Conservation (phyloP, 768 basidiomycete species). For the Suillus hirtellus region DNA sequence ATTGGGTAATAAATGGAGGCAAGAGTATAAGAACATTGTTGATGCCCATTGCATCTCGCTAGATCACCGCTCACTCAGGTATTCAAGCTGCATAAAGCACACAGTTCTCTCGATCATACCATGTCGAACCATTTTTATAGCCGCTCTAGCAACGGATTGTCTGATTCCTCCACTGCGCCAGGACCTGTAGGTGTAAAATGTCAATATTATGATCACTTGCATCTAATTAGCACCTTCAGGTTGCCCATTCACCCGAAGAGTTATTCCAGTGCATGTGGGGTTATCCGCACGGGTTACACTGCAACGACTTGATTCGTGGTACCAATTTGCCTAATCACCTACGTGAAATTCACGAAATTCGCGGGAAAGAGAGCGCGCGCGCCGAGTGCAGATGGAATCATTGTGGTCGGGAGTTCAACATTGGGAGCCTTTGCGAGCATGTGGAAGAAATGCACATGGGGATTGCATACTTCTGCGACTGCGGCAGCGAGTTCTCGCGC, state of each 20-base stretch:
- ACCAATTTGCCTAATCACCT: neutral
- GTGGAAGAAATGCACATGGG: slow-evolving; percentile 1
- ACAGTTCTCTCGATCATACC: neutral
- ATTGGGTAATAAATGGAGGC: neutral
- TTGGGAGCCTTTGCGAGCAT: neutral
- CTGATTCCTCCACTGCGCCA: neutral
- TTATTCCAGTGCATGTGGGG: slow-evolving; percentile 4
- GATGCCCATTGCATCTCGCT: neutral
- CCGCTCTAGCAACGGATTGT: neutral
- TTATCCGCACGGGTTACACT: neutral
- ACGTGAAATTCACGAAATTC: neutral
- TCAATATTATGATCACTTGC: neutral
- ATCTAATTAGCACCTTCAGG: neutral
- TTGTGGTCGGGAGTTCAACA: neutral
- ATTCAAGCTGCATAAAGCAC: neutral
- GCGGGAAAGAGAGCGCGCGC: neutral
- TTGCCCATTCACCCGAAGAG: neutral
- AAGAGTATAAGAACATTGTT: neutral
- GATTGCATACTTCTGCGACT: neutral
- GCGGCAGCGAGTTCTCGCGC: neutral
- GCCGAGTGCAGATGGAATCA: neutral
- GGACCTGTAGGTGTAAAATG: neutral
- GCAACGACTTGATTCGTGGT: neutral
- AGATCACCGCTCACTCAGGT: neutral
- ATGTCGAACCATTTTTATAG: neutral